Percentiles rank a stretch among this genome's conserved stretches.
Evolutionary conservation across 2,329 filamentous ascomycete genomes (phyloP).

Genomic region (Aureobasidium sp.): DNA sequence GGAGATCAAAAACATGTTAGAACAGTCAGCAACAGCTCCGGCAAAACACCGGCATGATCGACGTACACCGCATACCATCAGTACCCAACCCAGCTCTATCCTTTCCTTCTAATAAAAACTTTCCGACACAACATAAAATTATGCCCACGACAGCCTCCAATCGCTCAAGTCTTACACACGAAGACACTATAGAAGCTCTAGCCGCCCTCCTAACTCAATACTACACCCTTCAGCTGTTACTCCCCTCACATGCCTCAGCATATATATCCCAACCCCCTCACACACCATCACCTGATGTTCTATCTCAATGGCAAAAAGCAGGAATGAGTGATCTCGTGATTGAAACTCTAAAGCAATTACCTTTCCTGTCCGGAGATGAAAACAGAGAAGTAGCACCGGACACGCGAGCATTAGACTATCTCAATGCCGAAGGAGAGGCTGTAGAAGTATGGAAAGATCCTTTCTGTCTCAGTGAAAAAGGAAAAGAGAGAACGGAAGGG

Average conservation of each 20-base stretch:
- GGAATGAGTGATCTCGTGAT: neutral
- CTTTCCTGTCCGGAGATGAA: neutral
- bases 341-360: neutral
- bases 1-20: neutral
- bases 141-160: neutral
- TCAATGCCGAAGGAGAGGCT: neutral
- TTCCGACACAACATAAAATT: neutral
- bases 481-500: neutral
- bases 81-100: no score
- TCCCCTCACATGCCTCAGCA: neutral
- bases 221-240: neutral
- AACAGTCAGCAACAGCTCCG: neutral
- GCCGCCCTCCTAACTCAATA: neutral
- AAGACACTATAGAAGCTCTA: neutral
- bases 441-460: neutral
- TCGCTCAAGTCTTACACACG: neutral
- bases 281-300: neutral
- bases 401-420: neutral
- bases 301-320: neutral
- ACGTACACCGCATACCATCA: neutral
- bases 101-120: neutral
- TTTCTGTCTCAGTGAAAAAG: neutral
- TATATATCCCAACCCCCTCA: neutral
- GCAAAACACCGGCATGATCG: neutral
- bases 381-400: neutral